Base-by-base conservation (phyloP, 2,329 filamentous ascomycete species). In the Xenosphaeropsis pyriputrescens region DNA sequence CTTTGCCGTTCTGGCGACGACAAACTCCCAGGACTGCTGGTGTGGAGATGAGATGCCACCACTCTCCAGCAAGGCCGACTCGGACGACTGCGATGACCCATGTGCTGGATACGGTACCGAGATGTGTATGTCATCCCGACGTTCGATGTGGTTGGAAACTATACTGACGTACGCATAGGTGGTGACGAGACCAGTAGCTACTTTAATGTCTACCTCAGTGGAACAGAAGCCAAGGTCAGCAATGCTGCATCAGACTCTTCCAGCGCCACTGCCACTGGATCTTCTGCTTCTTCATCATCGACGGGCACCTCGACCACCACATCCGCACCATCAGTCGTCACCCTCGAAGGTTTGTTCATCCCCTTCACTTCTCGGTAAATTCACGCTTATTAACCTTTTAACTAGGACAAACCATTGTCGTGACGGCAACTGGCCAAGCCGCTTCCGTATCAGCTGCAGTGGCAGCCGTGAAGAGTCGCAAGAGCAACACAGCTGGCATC, bases 401-500 rank as follows among this genome's bases (percentile, higher is more conserved):
- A 26, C 14, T 19, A 41, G 39, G 51, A 26, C 34, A 47, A 39
- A 55, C 50, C 8, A 42, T 55, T 13, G 40, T 50, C 2, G 52
- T 56, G 8, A 53, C 52, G 18, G 47, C 50, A 15, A 41, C 41
- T 15, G 41, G 35, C 22, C 31, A 44, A 9, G 15, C 42, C 2
- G 15, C 43, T 7, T 35, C 47, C 9, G 6, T 41, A 8, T 19
- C 40, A 5, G n/a, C 39, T 6, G 35, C 38, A 14, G 33, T 39
- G 9, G 34, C 18, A 19, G 35, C 39, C 2, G 43, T 43, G 26
- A 42, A 48, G 36, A 55, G 42, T 32, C 12, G 12, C 13, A 30
- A 14, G 9, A 64, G 77, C n/a, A 88, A 79, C 54, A 82, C 75
- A n/a, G 82, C 76, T 30, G 85, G 80, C 35, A 88, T 96, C 47